Evolutionary conservation across 2,329 filamentous ascomycete species (phyloP).

Genomic region (Thielaviopsis euricoi): DNA sequence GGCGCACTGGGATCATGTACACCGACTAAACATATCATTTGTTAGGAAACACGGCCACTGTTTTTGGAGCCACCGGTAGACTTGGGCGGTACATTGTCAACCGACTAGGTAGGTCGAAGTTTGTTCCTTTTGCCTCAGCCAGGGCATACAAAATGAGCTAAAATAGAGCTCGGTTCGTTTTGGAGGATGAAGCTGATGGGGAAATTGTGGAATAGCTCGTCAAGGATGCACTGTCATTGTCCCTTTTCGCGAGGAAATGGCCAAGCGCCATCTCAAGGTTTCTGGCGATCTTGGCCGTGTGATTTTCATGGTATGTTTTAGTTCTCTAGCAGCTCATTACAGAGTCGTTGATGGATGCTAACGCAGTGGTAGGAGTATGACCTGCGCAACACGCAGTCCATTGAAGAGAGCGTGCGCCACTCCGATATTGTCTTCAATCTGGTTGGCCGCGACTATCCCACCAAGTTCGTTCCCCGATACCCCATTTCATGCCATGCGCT

Average conservation of each 20-base stretch:
- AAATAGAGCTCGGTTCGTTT: background rate
- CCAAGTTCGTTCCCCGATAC: slow-evolving; percentile 47
- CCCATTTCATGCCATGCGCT: background rate
- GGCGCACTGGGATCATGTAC: background rate
- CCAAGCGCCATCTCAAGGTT: slow-evolving; percentile 90
- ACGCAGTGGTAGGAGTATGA: slow-evolving; percentile 62
- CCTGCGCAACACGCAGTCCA: slow-evolving; percentile 80
- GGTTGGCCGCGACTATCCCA: slow-evolving; percentile 84
- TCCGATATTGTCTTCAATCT: slow-evolving; percentile 97
- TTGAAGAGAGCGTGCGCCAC: slow-evolving; percentile 91
- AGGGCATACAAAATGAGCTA: background rate
- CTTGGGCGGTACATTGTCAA: slow-evolving; percentile 96
- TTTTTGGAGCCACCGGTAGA: slow-evolving; percentile 94
- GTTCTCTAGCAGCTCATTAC: background rate
- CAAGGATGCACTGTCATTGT: slow-evolving; percentile 89
- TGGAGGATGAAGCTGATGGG: background rate
- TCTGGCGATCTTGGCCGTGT: slow-evolving; percentile 87
- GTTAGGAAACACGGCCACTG: slow-evolving; percentile 81
- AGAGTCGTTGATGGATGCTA: background rate
- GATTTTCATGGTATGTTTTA: slow-evolving; percentile 60
- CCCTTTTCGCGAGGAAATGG: slow-evolving; percentile 93
- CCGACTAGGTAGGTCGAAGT: slow-evolving; percentile 47
- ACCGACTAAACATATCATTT: background rate
- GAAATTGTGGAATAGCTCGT: slow-evolving; percentile 40
- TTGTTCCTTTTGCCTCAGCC: background rate